Evolutionary conservation across 331 rosid species (phyloP).

Genomic region (Telfairia occidentalis): DNA sequence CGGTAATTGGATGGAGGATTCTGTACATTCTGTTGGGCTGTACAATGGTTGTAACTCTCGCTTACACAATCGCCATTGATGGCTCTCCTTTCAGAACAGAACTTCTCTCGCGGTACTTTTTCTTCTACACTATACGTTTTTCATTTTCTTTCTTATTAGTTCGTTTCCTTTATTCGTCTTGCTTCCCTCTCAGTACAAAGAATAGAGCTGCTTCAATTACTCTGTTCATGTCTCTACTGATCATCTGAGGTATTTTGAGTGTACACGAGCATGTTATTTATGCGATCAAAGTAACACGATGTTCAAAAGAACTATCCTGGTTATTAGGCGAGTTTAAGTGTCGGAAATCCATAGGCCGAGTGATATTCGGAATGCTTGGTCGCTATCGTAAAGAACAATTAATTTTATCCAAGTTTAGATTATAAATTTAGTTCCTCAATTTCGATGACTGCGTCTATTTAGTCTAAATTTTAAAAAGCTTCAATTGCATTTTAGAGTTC

Average conservation of each 20-base stretch:
- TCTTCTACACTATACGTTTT: constrained; percentile 16
- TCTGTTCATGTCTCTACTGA: background rate
- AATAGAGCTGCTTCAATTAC: background rate
- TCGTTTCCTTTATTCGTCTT: background rate
- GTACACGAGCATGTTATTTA: background rate
- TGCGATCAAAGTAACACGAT: too few relatives aligned
- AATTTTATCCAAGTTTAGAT: background rate
- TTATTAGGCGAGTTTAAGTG: background rate
- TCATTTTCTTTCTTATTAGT: background rate
- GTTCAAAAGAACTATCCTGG: background rate
- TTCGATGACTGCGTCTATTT: too few relatives aligned
- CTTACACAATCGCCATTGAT: constrained; percentile 42
- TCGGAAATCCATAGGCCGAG: background rate
- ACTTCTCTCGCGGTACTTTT: constrained; percentile 51
- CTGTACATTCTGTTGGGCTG: constrained; percentile 37
- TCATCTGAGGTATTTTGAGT: background rate
- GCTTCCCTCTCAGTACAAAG: background rate
- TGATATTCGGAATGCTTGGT: background rate
- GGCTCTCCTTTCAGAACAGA: constrained; percentile 59
- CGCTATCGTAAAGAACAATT: background rate
- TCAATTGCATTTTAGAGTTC: too few relatives aligned
- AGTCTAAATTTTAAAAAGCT: too few relatives aligned
- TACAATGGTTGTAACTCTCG: constrained; percentile 38
- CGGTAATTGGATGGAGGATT: constrained; percentile 27
- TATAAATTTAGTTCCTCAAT: too few relatives aligned